Base-by-base conservation (phyloP, 345 rosid species). In the Mallotus nudiflorus region DNA sequence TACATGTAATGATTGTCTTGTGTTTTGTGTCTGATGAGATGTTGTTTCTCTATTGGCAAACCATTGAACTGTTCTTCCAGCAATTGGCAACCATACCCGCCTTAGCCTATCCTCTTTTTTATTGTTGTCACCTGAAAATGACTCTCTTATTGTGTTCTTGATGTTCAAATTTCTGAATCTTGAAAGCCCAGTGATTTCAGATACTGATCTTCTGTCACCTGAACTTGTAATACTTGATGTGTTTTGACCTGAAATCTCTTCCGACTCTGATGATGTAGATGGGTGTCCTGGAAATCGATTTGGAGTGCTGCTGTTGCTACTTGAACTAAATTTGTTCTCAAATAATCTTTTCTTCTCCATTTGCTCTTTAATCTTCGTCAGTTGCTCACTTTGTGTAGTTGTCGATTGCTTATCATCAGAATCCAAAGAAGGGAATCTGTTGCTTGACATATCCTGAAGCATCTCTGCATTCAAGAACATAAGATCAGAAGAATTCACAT, bases 401-500 rank as follows among this genome's bases (percentile, higher is more conserved):
- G 52, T 14, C 5, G 31, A 74, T 24, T 29, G 78, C 68, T 49
- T 69, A 0, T 27, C 68, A 5, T 39, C 6, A 1, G 16, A 16
- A 61, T 73, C 72, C 37, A 63, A 29, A 16, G 69, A 55, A 22
- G 84, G 74, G 69, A 94, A 86, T 64, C 93, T 79, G 61, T 78
- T 78, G 77, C 88, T 81, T 3, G 97, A 84, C 49, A 75, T 40
- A 9, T 80, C 79, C 15, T 77, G 79, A 19, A 91, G 84, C 93
- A 94, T 78, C 69, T 94, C 96, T 0, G 91, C 85, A 16, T 86
- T 88, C 82, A 94, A 61, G 76, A 80, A 81, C 91, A 91, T 84
- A 49, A 91, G 62, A 70, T 91, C 97, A 4, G 98, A 91, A 3
- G 92, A 86, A 69, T 88, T 91, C 61, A 89, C 95, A 60, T 75